A percentile compares a stretch with the other conserved stretches of the same genome.
These are phyloP conservation scores for Retiboletus flavoniger DNA, from an alignment of 1,284 basidiomycete genomes.

Conservation along the genomic window DNA sequence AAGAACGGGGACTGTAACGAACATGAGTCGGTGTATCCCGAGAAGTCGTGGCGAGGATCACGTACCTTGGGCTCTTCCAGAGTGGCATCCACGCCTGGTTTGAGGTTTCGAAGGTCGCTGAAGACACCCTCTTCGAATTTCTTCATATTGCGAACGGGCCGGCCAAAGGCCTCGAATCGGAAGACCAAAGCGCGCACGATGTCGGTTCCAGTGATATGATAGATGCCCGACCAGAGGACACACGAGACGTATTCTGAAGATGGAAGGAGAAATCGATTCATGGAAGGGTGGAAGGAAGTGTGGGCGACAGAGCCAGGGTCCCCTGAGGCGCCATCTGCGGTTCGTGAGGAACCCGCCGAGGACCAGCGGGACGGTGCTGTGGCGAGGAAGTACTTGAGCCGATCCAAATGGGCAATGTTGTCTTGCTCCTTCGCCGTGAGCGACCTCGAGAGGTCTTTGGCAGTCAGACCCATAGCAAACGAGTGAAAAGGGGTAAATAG, in stretches of 20 bases:
- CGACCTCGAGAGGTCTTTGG: conserved; percentile 40
- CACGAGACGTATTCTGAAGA: conserved; percentile 86
- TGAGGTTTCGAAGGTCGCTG: conserved; percentile 86
- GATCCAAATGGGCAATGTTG: conserved; percentile 66
- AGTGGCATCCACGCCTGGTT: conserved; percentile 86
- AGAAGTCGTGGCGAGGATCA: not conserved
- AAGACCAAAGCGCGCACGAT: conserved; percentile 87
- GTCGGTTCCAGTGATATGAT: conserved; percentile 90
- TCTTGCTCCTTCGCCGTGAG: conserved; percentile 65
- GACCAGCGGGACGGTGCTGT: conserved; percentile 76
- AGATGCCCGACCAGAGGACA: conserved; percentile 85
- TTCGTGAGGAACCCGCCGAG: conserved; percentile 29
- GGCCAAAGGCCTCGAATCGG: conserved; percentile 85
- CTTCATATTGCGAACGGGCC: conserved; percentile 80
- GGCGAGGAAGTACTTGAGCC: conserved; percentile 84
- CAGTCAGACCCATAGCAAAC: conserved; percentile 30
- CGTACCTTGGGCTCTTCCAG: conserved; percentile 89
- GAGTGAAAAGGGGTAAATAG: conserved; percentile 11
- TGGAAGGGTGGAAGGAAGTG: conserved; percentile 58
- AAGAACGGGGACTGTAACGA: conserved; percentile 76
- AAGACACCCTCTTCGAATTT: conserved; percentile 95
- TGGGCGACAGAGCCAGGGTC: conserved; percentile 23
- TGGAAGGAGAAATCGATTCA: conserved; percentile 82
- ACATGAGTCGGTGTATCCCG: conserved; percentile 2
- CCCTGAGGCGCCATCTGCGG: conserved; percentile 19